These are phyloP conservation scores for Populus hybrid DNA, from an alignment of 441 rosid species.

Conservation along the genomic window DNA sequence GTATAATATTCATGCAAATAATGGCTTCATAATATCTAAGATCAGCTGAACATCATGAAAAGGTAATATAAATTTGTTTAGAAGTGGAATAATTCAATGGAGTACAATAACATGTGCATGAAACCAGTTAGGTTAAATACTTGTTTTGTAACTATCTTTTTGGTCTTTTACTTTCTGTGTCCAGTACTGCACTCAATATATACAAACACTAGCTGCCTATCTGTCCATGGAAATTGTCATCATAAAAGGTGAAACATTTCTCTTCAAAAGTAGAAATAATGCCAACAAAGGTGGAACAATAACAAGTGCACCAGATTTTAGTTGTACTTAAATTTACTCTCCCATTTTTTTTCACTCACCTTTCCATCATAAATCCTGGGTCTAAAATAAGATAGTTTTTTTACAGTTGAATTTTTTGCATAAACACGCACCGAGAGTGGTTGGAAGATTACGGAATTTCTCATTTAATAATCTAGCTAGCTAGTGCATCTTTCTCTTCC, in stretches of 20 bases:
- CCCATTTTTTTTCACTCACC: background rate
- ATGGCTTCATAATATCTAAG: background rate
- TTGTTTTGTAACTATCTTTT: background rate
- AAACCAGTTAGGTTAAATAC: background rate
- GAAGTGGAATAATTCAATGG: background rate
- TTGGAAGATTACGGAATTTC: too few species aligned
- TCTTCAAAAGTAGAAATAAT: background rate
- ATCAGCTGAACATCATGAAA: background rate
- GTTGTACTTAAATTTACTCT: background rate
- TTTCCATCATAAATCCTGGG: too few species aligned
- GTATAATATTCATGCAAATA: background rate
- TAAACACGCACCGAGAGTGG: too few species aligned
- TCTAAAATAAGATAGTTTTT: too few species aligned
- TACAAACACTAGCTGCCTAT: background rate
- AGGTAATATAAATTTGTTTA: background rate
- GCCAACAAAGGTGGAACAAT: background rate
- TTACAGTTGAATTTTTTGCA: too few species aligned
- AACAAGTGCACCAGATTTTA: background rate
- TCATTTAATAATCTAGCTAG: too few species aligned
- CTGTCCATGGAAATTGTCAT: background rate
- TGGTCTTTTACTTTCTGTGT: background rate
- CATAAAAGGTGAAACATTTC: background rate
- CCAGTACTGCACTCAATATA: background rate
- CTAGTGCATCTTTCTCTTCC: background rate
- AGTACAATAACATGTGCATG: background rate